Conservation (phyloP, 2,329 filamentous ascomycete genomes). For the Pyricularia sp. region DNA sequence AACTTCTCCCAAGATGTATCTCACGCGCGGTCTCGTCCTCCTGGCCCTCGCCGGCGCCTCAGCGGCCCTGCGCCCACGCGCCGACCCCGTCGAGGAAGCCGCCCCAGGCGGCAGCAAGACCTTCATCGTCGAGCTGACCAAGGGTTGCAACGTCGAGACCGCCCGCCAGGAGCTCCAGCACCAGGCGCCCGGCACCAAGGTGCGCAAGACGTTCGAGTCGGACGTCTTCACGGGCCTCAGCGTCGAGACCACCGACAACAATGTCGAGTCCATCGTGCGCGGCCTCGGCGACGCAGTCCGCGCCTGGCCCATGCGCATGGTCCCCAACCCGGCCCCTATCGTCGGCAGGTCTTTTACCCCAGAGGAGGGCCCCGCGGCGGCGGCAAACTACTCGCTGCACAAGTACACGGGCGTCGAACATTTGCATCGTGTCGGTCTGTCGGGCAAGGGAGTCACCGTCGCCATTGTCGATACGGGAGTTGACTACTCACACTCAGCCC, state of each 20-base stretch:
- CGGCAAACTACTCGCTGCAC: no score
- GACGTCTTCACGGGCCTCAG: background rate
- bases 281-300: constrained; percentile 1
- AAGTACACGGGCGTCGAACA: constrained; percentile 9
- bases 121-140: no score
- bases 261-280: background rate
- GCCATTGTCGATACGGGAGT: constrained; percentile 14
- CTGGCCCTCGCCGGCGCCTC: no score
- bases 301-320: background rate
- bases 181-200: no score
- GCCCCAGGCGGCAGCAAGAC: no score
- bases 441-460: constrained; percentile 11
- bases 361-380: constrained; percentile 8
- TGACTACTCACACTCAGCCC: constrained; percentile 15
- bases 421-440: constrained; percentile 10
- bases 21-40: no score
- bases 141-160: no score
- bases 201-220: background rate
- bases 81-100: no score
- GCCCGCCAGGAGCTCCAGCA: no score
- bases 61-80: no score
- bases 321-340: background rate
- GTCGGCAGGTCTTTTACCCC: constrained; percentile 10
- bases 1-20: no score
- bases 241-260: constrained; percentile 1